phyloP scores from a whole-genome alignment of 1,284 basidiomycete genomes.

The Tylopilus orsonianus region DNA sequence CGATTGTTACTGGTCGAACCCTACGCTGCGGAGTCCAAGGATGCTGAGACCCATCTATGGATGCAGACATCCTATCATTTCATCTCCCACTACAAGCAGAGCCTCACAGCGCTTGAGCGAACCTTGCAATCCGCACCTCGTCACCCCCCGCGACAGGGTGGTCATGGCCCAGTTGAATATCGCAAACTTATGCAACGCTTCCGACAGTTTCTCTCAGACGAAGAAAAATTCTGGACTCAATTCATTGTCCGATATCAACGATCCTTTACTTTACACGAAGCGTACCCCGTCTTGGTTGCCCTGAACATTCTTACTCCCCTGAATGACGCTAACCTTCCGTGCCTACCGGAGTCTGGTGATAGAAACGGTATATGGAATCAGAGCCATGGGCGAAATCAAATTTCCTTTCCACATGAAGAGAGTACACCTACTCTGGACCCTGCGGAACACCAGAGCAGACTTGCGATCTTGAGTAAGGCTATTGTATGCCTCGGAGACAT shows the following conservation, averaged over 20 bases:
- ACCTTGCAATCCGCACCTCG: constrained; percentile 47
- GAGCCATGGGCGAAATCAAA: constrained; percentile 44
- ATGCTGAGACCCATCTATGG: constrained; percentile 85
- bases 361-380: constrained; percentile 17
- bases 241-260: constrained; percentile 72
- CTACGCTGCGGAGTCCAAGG: constrained; percentile 72
- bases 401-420: constrained; percentile 56
- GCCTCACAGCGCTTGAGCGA: constrained; percentile 68
- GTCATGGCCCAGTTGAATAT: constrained; percentile 69
- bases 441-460: constrained; percentile 58
- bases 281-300: constrained; percentile 50
- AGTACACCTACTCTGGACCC: constrained; percentile 41
- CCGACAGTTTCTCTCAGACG: constrained; percentile 80
- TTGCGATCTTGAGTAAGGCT: constrained; percentile 81
- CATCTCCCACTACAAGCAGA: constrained; percentile 82
- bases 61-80: constrained; percentile 89
- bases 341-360: constrained; percentile 34
- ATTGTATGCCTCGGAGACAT: constrained; percentile 93
- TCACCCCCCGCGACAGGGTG: constrained; percentile 41
- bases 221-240: constrained; percentile 86
- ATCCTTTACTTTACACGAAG: constrained; percentile 65
- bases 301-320: constrained; percentile 48
- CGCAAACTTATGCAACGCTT: constrained; percentile 87
- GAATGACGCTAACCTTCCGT: constrained; percentile 31
- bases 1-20: constrained; percentile 75